Evolutionary conservation across 352 stramenopile species (phyloP), one percentile per base, ranked within the genome.

Genomic region (Aphanomyces astaci): DNA sequence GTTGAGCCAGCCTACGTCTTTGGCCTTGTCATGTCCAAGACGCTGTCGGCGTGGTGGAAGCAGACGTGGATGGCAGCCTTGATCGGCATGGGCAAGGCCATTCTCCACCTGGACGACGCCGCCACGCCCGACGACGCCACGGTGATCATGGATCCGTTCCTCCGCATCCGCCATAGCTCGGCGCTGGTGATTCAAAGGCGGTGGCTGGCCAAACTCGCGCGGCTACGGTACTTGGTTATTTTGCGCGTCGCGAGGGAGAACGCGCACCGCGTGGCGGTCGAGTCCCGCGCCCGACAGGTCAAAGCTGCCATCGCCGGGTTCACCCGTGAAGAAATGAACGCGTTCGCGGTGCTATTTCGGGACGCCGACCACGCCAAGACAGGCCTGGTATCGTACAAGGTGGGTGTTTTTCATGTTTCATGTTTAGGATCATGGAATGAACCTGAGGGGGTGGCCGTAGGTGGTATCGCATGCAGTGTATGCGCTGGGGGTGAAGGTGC

Each of bases 391-490:
- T 81, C 84, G 5, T 75, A 88, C 63, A 75, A 73, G 25, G 71
- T 63, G 49, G 25, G 4, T 53, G 9, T 22, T 53, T 7, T 4
- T 13, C n/a, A 33, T 28, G 22, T 3, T 27, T 24, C 22, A 24
- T 3, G 48, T 28, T 5, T 63, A 17, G 4, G 54, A 2, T 45
- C 9, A 19, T 4, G 4, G n/a, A n/a, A n/a, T n/a, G n/a, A n/a
- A n/a, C n/a, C n/a, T 25, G 13, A 27, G 13, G 15, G 28, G 9
- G 54, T 31, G 9, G 31, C 2, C n/a, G 54, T 63, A 63, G 54
- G 36, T 88, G 15, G 89, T 92, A 39, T 78, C 81, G 2, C 78
- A 90, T 48, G 83, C 80, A 1, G 81, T 90, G n/a, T 86, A 92
- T 59, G 75, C 88, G 39, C 71, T 92, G 51, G 84, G 84, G 2